Base-by-base conservation (phyloP, 352 stramenopile species). In the Pythium phragmiticola region DNA sequence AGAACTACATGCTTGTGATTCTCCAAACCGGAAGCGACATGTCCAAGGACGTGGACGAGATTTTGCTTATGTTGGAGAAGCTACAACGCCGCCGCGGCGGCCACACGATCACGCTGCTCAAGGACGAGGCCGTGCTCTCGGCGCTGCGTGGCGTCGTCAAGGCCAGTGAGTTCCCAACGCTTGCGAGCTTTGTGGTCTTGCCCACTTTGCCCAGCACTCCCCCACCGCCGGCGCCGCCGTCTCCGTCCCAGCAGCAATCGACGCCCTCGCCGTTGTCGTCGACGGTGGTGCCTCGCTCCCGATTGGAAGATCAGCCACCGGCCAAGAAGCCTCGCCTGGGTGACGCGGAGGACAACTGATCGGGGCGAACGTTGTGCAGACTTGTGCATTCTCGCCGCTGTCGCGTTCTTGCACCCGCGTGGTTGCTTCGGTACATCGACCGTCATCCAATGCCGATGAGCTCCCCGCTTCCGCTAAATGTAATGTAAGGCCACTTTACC, bases 61-160 rank as follows among this genome's bases (percentile, higher is more conserved):
- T 94, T 19, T 57, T 94, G 4, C 51, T 74, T 14, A 92, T 90
- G 57, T 56, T 94, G 9, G 73, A 94, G 26, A 75, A 71, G 8
- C 66, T 93, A 16, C 84, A 92, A 63, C 65, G 72, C 2, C 57
- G 74, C 16, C 78, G 70, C 21, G 53, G 42, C 30, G 60, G 43
- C 34, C 61, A 67, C 36, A 63, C 30, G 60, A 60, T 87, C 4
- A 45, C 58, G 1, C 58, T 91, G 21, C 60, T 90, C 11, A 68
- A 81, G 19, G 77, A 89, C 48, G 77, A 84, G n/a, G 66, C 13
- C 7, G 37, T 90, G 23, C 17, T 73, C 7, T 45, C 52, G 1
- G 60, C 68, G 14, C 57, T 93, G 14, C 77, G 73, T 30, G 77
- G 73, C 13, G 47, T 90, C n/a, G 33, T 78, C 4, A 45, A 60